phyloP scores from a whole-genome alignment of 2,329 filamentous ascomycete genomes.

The Sporothrix brunneoviolacea region DNA sequence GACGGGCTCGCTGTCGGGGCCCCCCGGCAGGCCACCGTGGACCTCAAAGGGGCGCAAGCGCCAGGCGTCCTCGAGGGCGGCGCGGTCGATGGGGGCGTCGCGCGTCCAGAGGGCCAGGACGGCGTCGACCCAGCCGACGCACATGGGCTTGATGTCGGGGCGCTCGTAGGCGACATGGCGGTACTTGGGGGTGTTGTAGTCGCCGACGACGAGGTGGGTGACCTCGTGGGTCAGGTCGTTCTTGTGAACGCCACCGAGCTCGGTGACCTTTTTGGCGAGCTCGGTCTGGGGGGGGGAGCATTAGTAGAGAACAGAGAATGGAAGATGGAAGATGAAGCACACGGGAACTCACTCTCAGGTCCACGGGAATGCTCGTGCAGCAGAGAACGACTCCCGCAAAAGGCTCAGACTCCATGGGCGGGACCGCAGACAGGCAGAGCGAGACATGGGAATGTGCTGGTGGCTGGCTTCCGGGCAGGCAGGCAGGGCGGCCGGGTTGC shows the following conservation, averaged over 20 bases:
- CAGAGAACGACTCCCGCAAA: slow-evolving; percentile 71
- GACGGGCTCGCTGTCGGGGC: slow-evolving; percentile 19
- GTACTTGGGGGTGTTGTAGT: slow-evolving; percentile 87
- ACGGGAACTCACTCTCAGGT: slow-evolving; percentile 59
- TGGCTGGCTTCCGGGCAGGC: no score
- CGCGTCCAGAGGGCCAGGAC: slow-evolving; percentile 74
- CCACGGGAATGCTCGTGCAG: slow-evolving; percentile 77
- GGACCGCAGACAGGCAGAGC: background rate
- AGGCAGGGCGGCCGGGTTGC: no score
- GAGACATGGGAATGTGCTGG: slow-evolving; percentile 16
- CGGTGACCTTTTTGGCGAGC: slow-evolving; percentile 56
- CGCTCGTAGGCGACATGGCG: slow-evolving; percentile 87
- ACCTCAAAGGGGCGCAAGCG: slow-evolving; percentile 57
- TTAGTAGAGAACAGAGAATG: slow-evolving; percentile 12
- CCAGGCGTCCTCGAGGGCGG: slow-evolving; percentile 60
- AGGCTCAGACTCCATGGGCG: slow-evolving; percentile 21
- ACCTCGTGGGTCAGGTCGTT: slow-evolving; percentile 93
- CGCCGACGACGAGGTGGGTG: slow-evolving; percentile 87
- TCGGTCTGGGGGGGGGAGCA: slow-evolving; percentile 21
- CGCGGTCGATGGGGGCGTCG: slow-evolving; percentile 68
- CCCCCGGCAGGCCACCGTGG: slow-evolving; percentile 35
- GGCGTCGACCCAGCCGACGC: slow-evolving; percentile 76
- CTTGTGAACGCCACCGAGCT: slow-evolving; percentile 83
- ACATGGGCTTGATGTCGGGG: slow-evolving; percentile 77
- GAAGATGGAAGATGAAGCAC: background rate